phyloP scores from a whole-genome alignment of 768 basidiomycete species.

The Boletus rufocinnamomeus region DNA sequence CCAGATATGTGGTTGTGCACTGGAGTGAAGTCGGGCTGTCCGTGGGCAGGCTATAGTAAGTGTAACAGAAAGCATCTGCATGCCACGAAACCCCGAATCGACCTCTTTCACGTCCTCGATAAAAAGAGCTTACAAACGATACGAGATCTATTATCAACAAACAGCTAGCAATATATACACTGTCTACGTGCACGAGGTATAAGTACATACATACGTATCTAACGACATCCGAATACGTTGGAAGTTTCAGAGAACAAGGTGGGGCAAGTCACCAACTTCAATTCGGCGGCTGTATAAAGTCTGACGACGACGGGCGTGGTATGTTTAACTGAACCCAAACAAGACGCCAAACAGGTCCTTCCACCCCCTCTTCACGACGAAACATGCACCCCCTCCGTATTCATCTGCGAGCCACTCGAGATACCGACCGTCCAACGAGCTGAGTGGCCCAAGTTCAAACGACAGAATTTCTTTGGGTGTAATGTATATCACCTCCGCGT shows the following conservation, averaged over 20 bases:
- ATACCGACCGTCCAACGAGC: constrained; percentile 68
- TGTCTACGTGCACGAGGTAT: not conserved
- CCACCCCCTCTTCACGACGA: constrained; percentile 48
- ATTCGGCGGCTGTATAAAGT: not conserved
- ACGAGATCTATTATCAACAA: not conserved
- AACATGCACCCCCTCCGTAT: constrained; percentile 49
- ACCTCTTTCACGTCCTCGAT: not conserved
- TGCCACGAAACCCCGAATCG: no score
- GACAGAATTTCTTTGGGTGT: constrained; percentile 63
- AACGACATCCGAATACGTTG: not conserved
- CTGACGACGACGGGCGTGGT: not conserved
- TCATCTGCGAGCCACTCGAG: constrained; percentile 76
- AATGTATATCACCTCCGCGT: constrained; percentile 43
- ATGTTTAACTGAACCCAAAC: constrained; percentile 41
- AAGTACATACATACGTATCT: not conserved
- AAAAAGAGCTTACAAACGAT: not conserved
- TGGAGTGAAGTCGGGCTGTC: no score
- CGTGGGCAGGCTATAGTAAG: no score
- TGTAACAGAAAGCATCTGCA: no score
- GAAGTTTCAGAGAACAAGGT: no score
- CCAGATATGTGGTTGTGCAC: no score
- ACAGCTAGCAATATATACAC: not conserved
- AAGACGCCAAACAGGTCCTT: constrained; percentile 47
- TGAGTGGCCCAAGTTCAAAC: constrained; percentile 76
- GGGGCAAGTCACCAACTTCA: not conserved